These are phyloP conservation scores for Aspergillus amoenus DNA, from an alignment of 2,329 filamentous ascomycete genomes.

Conservation along the genomic window DNA sequence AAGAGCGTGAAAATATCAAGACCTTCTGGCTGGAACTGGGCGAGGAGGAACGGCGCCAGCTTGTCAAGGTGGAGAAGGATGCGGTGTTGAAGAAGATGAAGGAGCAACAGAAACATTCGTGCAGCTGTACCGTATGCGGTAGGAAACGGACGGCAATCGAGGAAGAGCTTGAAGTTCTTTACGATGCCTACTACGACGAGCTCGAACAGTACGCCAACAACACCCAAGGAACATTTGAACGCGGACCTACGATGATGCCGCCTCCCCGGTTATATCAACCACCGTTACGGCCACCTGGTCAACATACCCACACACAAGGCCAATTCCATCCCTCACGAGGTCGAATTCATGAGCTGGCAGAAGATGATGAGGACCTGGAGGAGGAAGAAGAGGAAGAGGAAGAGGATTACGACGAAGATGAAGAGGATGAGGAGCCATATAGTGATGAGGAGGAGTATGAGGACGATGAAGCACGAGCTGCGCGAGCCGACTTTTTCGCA, in stretches of 20 bases:
- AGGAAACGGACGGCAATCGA: conserved; percentile 96
- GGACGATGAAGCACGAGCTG: conserved; percentile 63
- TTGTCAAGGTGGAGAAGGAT: conserved; percentile 98
- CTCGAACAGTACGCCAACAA: conserved; percentile 95
- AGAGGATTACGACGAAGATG: conserved; percentile 65
- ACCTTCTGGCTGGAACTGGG: conserved; percentile 95
- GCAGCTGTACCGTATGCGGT: conserved; percentile 95
- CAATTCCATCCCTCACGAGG: conserved; percentile 70
- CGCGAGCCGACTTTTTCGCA: conserved; percentile 81
- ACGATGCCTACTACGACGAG: conserved; percentile 98
- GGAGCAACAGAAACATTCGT: conserved; percentile 98
- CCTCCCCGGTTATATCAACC: conserved; percentile 63
- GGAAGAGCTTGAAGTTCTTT: conserved; percentile 94
- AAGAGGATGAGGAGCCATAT: conserved; percentile 68
- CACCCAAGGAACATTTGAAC: conserved; percentile 61
- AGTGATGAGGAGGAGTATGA: conserved; percentile 66
- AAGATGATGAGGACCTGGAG: conserved; percentile 56
- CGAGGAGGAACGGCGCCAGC: conserved; percentile 88
- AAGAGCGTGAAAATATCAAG: conserved; percentile 96
- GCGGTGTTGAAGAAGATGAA: conserved; percentile 99
- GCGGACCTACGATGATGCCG: conserved; percentile 68
- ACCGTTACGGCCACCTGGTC: conserved; percentile 54
- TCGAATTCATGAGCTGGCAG: conserved; percentile 63
- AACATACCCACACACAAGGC: conserved; percentile 55
- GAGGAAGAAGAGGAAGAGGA: conserved; percentile 67